phyloP scores from a whole-genome alignment of 1,284 basidiomycete species.

The Ceratorhiza oryzae-sativae region DNA sequence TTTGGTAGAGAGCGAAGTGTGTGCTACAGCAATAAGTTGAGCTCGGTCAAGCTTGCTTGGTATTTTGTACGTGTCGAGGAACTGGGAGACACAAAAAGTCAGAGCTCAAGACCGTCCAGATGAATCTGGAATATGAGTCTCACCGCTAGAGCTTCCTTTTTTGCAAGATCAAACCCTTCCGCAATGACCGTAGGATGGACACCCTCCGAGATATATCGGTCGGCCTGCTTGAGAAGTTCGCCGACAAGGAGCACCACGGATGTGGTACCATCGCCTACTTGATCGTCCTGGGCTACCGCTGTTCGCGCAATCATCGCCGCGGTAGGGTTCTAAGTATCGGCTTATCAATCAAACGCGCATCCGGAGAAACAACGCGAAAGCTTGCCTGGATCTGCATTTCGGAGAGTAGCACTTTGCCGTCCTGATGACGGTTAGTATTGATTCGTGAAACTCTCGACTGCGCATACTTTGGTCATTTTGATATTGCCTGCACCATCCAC shows the following conservation, averaged over 20 bases:
- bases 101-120: not conserved
- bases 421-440: slow-evolving; percentile 51
- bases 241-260: slow-evolving; percentile 97
- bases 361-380: slow-evolving; percentile 4
- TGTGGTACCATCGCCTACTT: slow-evolving; percentile 98
- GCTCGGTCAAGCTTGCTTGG: slow-evolving; percentile 81
- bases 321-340: slow-evolving; percentile 77
- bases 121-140: slow-evolving; percentile 49
- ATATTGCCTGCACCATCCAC: slow-evolving; percentile 99
- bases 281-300: slow-evolving; percentile 98
- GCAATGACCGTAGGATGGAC: slow-evolving; percentile 97
- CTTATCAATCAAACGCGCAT: slow-evolving; percentile 35
- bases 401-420: slow-evolving; percentile 97
- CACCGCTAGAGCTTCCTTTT: slow-evolving; percentile 90
- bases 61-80: slow-evolving; percentile 90
- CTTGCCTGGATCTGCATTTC: slow-evolving; percentile 97
- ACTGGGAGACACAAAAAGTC: slow-evolving; percentile 58
- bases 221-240: slow-evolving; percentile 96
- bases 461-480: slow-evolving; percentile 92
- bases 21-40: slow-evolving; percentile 89
- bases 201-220: slow-evolving; percentile 97
- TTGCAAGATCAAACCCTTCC: slow-evolving; percentile 96
- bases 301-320: slow-evolving; percentile 99
- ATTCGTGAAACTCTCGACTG: slow-evolving; percentile 1
- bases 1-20: slow-evolving; percentile 96